Evolutionary conservation across 495 filamentous ascomycete genomes (phyloP).

Genomic region (Xylaria palmicola): DNA sequence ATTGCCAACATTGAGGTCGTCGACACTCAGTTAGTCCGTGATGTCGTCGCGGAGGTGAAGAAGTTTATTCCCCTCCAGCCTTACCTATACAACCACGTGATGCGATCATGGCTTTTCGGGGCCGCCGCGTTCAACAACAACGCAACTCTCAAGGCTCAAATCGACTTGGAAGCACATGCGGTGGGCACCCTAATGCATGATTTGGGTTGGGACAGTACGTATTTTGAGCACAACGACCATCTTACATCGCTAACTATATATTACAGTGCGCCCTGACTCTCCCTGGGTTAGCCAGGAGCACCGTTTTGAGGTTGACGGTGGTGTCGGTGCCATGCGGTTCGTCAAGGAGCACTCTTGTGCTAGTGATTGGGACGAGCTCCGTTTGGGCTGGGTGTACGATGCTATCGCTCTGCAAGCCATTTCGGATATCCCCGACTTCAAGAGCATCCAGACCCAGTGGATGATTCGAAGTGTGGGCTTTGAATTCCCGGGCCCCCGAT

Average conservation of each 20-base stretch:
- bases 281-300: slow-evolving; percentile 37
- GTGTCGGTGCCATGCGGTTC: slow-evolving; percentile 48
- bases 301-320: slow-evolving; percentile 58
- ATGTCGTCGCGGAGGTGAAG: slow-evolving; percentile 11
- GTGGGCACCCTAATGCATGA: slow-evolving; percentile 52
- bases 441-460: slow-evolving; percentile 46
- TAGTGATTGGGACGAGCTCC: slow-evolving; percentile 35
- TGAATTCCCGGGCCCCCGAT: slow-evolving; percentile 46
- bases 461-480: slow-evolving; percentile 41
- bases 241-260: slow-evolving; percentile 27
- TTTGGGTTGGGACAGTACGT: slow-evolving; percentile 43
- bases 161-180: slow-evolving; percentile 46
- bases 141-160: slow-evolving; percentile 21
- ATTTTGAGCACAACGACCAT: too few species aligned
- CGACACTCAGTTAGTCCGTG: slow-evolving; percentile 9
- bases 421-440: slow-evolving; percentile 32
- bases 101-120: slow-evolving; percentile 32
- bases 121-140: slow-evolving; percentile 29
- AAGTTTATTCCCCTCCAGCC: slow-evolving; percentile 18
- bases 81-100: slow-evolving; percentile 29
- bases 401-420: slow-evolving; percentile 53
- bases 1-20: slow-evolving; percentile 18
- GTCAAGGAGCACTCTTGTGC: slow-evolving; percentile 26
- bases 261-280: slow-evolving; percentile 19
- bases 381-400: slow-evolving; percentile 53